Conservation (phyloP, 768 basidiomycete species). For the Naganishia friedmannii region DNA sequence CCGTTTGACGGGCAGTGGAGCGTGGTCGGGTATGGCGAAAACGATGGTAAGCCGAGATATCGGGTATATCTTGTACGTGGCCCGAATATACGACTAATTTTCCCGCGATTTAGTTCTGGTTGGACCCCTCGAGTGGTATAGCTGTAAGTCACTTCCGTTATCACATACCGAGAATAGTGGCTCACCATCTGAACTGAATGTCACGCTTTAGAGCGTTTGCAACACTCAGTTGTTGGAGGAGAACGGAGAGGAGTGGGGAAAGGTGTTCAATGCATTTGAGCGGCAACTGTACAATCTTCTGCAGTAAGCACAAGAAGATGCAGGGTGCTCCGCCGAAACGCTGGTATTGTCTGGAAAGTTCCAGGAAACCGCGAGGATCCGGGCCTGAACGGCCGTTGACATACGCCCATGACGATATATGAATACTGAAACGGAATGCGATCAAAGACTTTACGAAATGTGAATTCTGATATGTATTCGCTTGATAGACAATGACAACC, state of each 20-base stretch:
- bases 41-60: slow-evolving; percentile 18
- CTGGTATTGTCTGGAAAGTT: too few species aligned
- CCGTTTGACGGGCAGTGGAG: slow-evolving; percentile 38
- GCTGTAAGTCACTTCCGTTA: slow-evolving; percentile 32
- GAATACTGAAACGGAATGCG: too few species aligned
- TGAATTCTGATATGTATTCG: not conserved
- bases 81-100: not conserved
- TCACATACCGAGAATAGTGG: not conserved
- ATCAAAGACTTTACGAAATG: not conserved
- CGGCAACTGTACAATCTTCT: slow-evolving; percentile 32
- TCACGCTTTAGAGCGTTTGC: slow-evolving; percentile 33
- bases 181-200: not conserved
- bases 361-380: too few species aligned
- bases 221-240: slow-evolving; percentile 33
- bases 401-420: too few species aligned
- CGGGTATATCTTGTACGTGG: not conserved
- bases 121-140: slow-evolving; percentile 40
- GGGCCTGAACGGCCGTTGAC: too few species aligned
- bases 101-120: slow-evolving; percentile 38
- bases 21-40: slow-evolving; percentile 39
- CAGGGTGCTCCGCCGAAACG: too few species aligned
- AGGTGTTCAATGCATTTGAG: slow-evolving; percentile 35
- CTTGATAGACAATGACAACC: not conserved
- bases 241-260: slow-evolving; percentile 32
- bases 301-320: too few species aligned